These are phyloP conservation scores for Craterostigma plantagineum DNA, from an alignment of 257 asterid species.

Conservation along the genomic window DNA sequence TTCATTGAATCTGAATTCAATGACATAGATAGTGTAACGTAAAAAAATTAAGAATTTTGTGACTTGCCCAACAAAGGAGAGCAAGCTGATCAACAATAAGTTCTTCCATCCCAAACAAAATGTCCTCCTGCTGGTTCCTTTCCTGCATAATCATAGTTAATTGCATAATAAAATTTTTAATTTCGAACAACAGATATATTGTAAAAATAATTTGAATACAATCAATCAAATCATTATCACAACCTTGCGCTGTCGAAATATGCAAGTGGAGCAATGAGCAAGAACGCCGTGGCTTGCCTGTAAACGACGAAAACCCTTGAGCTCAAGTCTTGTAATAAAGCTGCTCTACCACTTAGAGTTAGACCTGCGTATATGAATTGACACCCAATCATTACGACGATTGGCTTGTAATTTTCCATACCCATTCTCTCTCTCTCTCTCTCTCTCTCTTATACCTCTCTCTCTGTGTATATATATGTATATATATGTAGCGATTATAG, in stretches of 20 bases:
- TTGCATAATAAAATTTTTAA: neutral
- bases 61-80: constrained; percentile 18
- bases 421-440: constrained; percentile 16
- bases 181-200: no score
- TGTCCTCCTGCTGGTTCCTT: no score
- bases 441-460: no score
- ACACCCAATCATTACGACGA: constrained; percentile 24
- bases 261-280: constrained; percentile 22
- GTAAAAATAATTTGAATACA: no score
- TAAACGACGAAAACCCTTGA: constrained; percentile 50
- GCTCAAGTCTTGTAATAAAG: constrained; percentile 35
- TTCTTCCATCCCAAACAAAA: constrained; percentile 15
- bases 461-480: no score
- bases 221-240: neutral
- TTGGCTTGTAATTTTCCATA: constrained; percentile 24
- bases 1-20: no score
- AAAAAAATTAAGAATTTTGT: neutral
- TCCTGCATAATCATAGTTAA: no score
- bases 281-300: constrained; percentile 37
- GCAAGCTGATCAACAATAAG: constrained; percentile 13
- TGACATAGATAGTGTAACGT: no score
- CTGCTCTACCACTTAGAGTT: constrained; percentile 20
- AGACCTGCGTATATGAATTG: constrained; percentile 34
- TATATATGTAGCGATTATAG: neutral
- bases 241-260: constrained; percentile 10